Evolutionary conservation across 192 early-diverging fungal species (phyloP).

Genomic region (Mortierella alpina): DNA sequence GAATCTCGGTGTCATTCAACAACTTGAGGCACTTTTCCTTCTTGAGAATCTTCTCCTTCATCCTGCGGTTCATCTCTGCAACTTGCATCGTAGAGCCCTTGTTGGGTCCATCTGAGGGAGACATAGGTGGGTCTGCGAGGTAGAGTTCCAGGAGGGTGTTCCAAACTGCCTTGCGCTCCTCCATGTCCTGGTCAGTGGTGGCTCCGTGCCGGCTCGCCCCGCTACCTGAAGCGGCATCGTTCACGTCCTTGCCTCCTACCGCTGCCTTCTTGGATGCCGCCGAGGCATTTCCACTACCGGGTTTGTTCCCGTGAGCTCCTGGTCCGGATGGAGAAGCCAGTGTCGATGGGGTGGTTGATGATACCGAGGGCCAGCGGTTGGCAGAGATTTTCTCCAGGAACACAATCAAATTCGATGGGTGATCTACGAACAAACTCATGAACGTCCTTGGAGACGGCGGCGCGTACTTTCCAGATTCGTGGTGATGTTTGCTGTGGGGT

Average conservation of each 20-base stretch:
- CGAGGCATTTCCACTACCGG: too few species aligned
- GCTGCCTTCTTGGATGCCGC: conserved; percentile 10
- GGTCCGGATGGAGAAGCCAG: conserved; percentile 18
- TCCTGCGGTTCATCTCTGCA: conserved; percentile 48
- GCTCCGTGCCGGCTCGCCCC: conserved; percentile 18
- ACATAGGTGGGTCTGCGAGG: conserved; percentile 48
- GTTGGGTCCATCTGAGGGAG: conserved; percentile 1
- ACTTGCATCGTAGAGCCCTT: conserved; percentile 32
- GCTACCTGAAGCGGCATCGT: conserved; percentile 46
- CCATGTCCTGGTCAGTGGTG: conserved; percentile 52
- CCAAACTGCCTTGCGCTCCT: conserved; percentile 84
- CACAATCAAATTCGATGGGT: conserved; percentile 78
- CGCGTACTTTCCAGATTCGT: conserved; percentile 41
- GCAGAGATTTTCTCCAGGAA: conserved; percentile 91
- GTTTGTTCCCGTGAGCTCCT: not conserved
- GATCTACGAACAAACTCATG: conserved; percentile 89
- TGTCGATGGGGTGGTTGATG: conserved; percentile 11
- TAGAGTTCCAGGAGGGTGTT: conserved; percentile 94
- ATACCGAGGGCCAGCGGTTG: conserved; percentile 70
- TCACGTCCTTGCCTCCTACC: not conserved
- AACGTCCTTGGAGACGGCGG: conserved; percentile 75
- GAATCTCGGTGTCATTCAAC: conserved; percentile 70
- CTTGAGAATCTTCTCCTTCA: conserved; percentile 44
- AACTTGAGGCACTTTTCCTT: conserved; percentile 76
- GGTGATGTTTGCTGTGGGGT: conserved; percentile 16